phyloP scores from a whole-genome alignment of 306 rosid genomes.

The Sechiopsis laciniata region DNA sequence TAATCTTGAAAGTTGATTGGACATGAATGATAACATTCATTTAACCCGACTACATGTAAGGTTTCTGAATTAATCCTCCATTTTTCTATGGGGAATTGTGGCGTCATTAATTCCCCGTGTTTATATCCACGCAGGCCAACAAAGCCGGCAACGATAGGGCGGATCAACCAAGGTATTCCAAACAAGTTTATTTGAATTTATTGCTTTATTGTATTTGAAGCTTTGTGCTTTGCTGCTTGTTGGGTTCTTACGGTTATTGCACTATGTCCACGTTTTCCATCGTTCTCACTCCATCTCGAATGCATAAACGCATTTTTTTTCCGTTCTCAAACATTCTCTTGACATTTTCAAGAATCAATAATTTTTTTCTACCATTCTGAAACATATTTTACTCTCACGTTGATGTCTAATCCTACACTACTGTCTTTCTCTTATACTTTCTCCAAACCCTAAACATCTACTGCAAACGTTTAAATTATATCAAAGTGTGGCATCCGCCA shows the following conservation, averaged over 20 bases:
- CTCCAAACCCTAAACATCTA: too few relatives aligned
- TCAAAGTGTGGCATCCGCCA: too few relatives aligned
- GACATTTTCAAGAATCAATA: too few relatives aligned
- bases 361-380: too few relatives aligned
- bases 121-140: conserved; percentile 30
- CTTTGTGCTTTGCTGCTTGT: too few relatives aligned
- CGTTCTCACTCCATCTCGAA: not conserved
- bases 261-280: not conserved
- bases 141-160: conserved; percentile 26
- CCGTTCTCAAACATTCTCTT: too few relatives aligned
- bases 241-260: not conserved
- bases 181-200: not conserved
- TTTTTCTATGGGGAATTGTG: too few relatives aligned
- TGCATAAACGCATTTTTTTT: not conserved
- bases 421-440: too few relatives aligned
- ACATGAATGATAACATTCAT: not conserved
- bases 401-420: too few relatives aligned
- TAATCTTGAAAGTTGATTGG: conserved; percentile 1
- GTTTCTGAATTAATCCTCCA: not conserved
- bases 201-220: not conserved
- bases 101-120: not conserved
- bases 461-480: too few relatives aligned
- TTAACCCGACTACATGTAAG: not conserved
- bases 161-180: conserved; percentile 29
- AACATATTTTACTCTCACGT: too few relatives aligned